These are phyloP conservation scores for Galerina sulciceps DNA, from an alignment of 768 basidiomycete species.

Conservation along the genomic window DNA sequence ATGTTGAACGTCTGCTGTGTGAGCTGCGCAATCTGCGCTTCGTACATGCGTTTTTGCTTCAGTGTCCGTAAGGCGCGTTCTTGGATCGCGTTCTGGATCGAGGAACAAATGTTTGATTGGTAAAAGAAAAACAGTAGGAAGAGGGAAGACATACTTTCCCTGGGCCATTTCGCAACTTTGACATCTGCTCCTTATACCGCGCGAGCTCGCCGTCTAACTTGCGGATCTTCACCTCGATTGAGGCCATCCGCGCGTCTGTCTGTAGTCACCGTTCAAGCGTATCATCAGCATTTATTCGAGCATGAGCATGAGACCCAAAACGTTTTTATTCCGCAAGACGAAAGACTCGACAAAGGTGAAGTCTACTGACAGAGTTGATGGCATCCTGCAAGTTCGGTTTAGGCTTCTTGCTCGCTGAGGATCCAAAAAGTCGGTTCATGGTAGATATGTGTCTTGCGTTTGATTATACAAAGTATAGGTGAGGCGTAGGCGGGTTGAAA, in stretches of 20 bases:
- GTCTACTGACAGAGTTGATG: slow-evolving; percentile 74
- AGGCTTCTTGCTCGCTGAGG: slow-evolving; percentile 77
- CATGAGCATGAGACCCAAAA: no score
- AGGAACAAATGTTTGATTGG: neutral
- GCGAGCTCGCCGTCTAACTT: slow-evolving; percentile 94
- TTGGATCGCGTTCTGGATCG: slow-evolving; percentile 80
- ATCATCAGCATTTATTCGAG: neutral
- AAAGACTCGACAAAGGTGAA: neutral
- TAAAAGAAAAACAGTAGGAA: neutral
- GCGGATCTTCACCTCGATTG: slow-evolving; percentile 95
- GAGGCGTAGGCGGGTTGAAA: neutral
- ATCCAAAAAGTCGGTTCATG: slow-evolving; percentile 89
- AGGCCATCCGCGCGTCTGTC: slow-evolving; percentile 87
- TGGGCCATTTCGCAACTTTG: slow-evolving; percentile 89
- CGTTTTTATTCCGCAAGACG: neutral
- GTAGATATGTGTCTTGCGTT: no score
- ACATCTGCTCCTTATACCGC: slow-evolving; percentile 95
- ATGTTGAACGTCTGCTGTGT: slow-evolving; percentile 98
- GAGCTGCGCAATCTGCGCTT: slow-evolving; percentile 87
- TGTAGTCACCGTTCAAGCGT: slow-evolving; percentile 29
- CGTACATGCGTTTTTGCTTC: slow-evolving; percentile 97
- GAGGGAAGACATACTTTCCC: slow-evolving; percentile 72
- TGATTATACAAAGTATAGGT: no score
- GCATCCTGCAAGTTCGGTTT: slow-evolving; percentile 90
- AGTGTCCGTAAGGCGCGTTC: slow-evolving; percentile 92